phyloP scores from a whole-genome alignment of 208 protist genomes.

The Wallacemonas rigidus region DNA sequence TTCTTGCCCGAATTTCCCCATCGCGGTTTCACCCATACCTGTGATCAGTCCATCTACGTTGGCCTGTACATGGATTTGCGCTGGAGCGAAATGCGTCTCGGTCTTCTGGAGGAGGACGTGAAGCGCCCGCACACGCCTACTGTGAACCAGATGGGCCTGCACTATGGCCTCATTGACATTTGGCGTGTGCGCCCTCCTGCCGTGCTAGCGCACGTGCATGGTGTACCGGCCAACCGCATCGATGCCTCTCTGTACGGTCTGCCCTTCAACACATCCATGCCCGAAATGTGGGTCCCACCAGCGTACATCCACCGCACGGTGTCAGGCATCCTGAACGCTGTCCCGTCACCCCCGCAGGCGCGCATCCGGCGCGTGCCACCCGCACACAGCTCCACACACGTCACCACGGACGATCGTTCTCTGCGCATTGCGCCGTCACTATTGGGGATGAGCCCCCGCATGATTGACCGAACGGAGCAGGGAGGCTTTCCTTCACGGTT shows the following conservation, averaged over 20 bases:
- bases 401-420: neutral
- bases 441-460: neutral
- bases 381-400: neutral
- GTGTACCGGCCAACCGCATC: neutral
- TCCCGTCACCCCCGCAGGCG: neutral
- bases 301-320: neutral
- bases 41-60: conserved; percentile 3
- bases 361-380: neutral
- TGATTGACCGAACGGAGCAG: neutral
- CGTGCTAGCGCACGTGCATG: neutral
- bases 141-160: neutral
- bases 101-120: neutral
- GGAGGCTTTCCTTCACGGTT: neutral
- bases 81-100: neutral
- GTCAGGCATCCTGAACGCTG: neutral
- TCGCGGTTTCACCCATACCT: neutral
- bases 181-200: neutral
- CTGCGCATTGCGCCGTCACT: neutral
- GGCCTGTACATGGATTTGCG: conserved; percentile 3
- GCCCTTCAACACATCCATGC: neutral
- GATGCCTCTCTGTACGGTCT: neutral
- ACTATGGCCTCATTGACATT: conserved; percentile 4
- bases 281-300: neutral
- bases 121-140: neutral
- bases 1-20: neutral